These are phyloP conservation scores for Vitis labrusca DNA, from an alignment of 164 flowering plant species.

Conservation along the genomic window DNA sequence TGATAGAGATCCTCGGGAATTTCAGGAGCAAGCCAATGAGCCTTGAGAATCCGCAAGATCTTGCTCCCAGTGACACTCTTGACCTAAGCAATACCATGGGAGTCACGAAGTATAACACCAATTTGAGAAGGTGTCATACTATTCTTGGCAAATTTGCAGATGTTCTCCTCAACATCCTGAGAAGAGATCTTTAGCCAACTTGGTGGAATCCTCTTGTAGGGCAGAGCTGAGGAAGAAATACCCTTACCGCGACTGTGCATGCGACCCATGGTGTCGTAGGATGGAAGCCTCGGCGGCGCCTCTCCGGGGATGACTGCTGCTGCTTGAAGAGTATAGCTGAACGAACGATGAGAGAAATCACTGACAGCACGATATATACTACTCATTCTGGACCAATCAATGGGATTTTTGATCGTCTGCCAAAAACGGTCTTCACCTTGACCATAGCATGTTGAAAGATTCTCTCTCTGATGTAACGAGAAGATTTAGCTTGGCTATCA, in stretches of 20 bases:
- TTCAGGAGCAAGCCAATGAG: conserved; percentile 52
- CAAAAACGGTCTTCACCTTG: no score
- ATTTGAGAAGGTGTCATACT: conserved; percentile 53
- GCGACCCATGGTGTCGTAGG: conserved; percentile 36
- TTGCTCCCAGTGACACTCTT: conserved; percentile 41
- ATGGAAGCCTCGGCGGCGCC: neutral
- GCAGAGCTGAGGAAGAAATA: conserved; percentile 48
- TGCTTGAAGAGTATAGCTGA: no score
- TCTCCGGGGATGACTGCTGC: neutral
- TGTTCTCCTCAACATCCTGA: conserved; percentile 48
- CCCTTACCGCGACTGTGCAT: conserved; percentile 56
- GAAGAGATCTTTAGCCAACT: conserved; percentile 49
- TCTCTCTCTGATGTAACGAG: no score
- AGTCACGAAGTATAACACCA: conserved; percentile 52
- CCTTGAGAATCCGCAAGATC: conserved; percentile 42
- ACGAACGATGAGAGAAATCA: no score
- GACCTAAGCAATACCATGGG: conserved; percentile 47
- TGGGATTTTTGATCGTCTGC: no score
- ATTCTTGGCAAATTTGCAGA: conserved; percentile 54
- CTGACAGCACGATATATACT: no score
- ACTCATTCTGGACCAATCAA: no score
- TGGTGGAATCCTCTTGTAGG: conserved; percentile 51
- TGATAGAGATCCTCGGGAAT: conserved; percentile 54
- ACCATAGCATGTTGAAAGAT: no score
- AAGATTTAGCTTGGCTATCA: no score